Evolutionary conservation across 1,284 basidiomycete genomes (phyloP).

Genomic region (Melampsora occidentalis): DNA sequence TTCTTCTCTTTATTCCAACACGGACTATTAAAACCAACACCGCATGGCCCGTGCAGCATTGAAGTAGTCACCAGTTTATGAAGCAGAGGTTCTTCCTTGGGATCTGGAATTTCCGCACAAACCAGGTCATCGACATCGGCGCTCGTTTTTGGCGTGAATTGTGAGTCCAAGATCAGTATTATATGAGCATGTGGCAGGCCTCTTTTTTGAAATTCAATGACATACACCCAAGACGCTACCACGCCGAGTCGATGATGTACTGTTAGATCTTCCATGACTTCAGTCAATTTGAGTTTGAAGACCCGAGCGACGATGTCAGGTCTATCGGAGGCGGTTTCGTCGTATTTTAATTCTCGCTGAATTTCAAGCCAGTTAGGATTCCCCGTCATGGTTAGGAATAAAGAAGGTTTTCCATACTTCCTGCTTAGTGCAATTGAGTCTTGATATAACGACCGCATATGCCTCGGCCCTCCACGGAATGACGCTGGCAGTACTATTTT

Average conservation of each 20-base stretch:
- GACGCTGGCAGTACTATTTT: no score
- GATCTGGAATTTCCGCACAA: background rate
- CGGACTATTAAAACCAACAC: no score
- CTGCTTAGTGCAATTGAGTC: no score
- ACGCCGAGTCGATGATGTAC: background rate
- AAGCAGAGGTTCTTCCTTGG: no score
- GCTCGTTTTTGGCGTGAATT: no score
- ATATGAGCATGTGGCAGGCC: background rate
- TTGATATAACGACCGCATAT: conserved; percentile 49
- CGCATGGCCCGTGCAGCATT: no score
- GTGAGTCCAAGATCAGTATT: no score
- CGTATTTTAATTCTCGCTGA: background rate
- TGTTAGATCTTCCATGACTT: background rate
- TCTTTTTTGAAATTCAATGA: conserved; percentile 29
- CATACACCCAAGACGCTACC: background rate
- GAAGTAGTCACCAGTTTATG: no score
- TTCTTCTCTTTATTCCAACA: no score
- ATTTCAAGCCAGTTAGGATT: conserved; percentile 57
- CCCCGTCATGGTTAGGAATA: conserved; percentile 55
- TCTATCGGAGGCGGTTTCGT: background rate
- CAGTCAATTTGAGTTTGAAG: background rate
- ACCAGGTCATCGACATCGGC: no score
- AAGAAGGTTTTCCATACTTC: no score
- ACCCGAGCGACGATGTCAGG: background rate
- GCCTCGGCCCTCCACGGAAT: no score